Evolutionary conservation across 1,284 basidiomycete species (phyloP), one percentile per base, ranked within the genome.

Genomic region (Neotropicomus parvogracilis): DNA sequence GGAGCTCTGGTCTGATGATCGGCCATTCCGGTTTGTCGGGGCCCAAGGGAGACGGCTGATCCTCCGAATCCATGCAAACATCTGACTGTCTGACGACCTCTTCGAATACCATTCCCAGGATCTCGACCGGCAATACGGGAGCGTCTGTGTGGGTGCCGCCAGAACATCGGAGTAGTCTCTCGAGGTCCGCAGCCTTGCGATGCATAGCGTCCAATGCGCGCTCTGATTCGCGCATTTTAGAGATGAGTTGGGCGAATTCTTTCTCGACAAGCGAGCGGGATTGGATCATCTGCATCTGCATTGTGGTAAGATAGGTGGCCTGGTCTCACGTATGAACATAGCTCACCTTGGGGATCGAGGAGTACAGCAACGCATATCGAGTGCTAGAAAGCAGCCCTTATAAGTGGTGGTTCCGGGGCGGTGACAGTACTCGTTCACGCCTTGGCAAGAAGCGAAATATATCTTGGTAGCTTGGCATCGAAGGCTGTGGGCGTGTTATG

Each of bases 51-150:
- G 40, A 42, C 16, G 43, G 17, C 6, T 27, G 46, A 33, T 46
- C 44, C 14, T 40, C 49, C 24, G 24, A 24, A 8, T 24, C 8
- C 19, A 11, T 27, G 35, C 11, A 44, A 16, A 27, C 17, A 41
- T 36, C 28, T 9, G 57, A 37, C n/a, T 42, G 47, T n/a, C n/a
- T 39, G 4, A 50, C 40, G 13, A 40, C 55, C 40, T 64, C 52
- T 24, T 50, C 38, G 37, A 62, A 66, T 20, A 62, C 52, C 49
- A 65, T 56, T 17, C 51, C 62, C 29, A 62, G 40, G 42, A 66
- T 24, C 31, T 62, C 60, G 29, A 63, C 47, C 17, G 64, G 60
- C 17, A 62, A 34, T 17, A 40, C 26, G 39, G 60, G 61, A 35
- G 52, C 45, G 16, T 16, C 48, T 27, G 48, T 1, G 20, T 26